Conservation (phyloP, 2,329 filamentous ascomycete genomes). For the Cyphellophora europaea region DNA sequence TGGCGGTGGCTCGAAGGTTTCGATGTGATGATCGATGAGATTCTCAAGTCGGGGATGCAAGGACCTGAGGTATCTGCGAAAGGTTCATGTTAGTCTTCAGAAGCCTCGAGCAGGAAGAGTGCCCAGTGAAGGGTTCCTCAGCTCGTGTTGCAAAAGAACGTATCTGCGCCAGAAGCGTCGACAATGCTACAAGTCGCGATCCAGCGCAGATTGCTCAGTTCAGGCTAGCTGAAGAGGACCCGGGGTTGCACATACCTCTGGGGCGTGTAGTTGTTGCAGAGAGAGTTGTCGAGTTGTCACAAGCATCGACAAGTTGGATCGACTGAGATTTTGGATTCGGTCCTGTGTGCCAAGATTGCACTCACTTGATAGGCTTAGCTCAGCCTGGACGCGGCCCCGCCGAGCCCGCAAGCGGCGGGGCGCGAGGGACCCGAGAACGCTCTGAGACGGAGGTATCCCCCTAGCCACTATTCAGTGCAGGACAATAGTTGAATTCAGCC, state of each 20-base stretch:
- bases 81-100: conserved; percentile 49
- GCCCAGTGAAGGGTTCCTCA: conserved; percentile 61
- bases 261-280: conserved; percentile 7
- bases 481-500: too few species aligned
- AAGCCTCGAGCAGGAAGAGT: conserved; percentile 61
- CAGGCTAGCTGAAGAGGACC: conserved; percentile 19
- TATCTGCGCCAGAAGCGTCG: conserved; percentile 9
- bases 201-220: conserved; percentile 17
- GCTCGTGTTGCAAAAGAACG: conserved; percentile 41
- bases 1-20: too few species aligned
- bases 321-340: too few species aligned
- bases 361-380: too few species aligned
- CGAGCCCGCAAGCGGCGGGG: too few species aligned
- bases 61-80: conserved; percentile 52
- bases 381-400: too few species aligned
- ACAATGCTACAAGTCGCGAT: conserved; percentile 14
- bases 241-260: conserved; percentile 17
- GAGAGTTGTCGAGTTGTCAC: too few species aligned
- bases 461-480: too few species aligned
- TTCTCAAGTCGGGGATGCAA: conserved; percentile 39
- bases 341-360: too few species aligned
- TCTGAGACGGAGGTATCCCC: too few species aligned
- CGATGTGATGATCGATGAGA: conserved; percentile 31
- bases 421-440: too few species aligned
- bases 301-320: too few species aligned